Evolutionary conservation across 106 monocot genomes (phyloP).

Genomic region (Ottelia alismoides): DNA sequence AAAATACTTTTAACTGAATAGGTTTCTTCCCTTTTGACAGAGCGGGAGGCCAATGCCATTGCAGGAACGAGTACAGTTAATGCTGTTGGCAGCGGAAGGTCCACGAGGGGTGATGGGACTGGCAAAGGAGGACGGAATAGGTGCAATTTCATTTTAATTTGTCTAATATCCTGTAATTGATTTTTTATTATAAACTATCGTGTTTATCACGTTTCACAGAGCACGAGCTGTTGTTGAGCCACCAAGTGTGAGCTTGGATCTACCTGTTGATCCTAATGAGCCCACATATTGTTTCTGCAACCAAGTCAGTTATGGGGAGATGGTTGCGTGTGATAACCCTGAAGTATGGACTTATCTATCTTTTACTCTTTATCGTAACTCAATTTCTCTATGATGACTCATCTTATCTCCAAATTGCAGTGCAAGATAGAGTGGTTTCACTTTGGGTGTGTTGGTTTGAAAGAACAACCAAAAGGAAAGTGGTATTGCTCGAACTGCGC

Average conservation of each 20-base stretch:
- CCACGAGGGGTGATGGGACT: constrained; percentile 43
- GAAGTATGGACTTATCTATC: constrained; percentile 34
- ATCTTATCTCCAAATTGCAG: constrained; percentile 20
- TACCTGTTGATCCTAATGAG: constrained; percentile 97
- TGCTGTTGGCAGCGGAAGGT: constrained; percentile 22
- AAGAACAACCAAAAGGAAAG: constrained; percentile 94
- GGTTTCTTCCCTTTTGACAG: constrained; percentile 16
- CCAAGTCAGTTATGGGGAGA: constrained; percentile 96
- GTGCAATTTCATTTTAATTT: constrained; percentile 17
- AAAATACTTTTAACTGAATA: neutral
- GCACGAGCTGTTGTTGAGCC: constrained; percentile 13
- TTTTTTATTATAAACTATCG: neutral
- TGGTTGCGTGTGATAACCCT: constrained; percentile 94
- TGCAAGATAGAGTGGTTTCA: constrained; percentile 99
- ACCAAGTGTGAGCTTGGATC: constrained; percentile 55
- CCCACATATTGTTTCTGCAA: constrained; percentile 98
- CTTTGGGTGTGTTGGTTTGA: constrained; percentile 80
- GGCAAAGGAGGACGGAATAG: constrained; percentile 67
- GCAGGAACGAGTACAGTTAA: constrained; percentile 10
- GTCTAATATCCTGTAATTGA: neutral
- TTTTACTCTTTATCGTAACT: neutral
- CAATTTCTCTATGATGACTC: neutral
- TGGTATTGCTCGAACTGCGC: constrained; percentile 83
- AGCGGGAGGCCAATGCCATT: constrained; percentile 26
- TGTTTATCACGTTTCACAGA: neutral